Percentiles rank a stretch among this genome's conserved stretches.
Conservation (phyloP, 805 yeast genomes). For the Metschnikowia amazonensis region DNA sequence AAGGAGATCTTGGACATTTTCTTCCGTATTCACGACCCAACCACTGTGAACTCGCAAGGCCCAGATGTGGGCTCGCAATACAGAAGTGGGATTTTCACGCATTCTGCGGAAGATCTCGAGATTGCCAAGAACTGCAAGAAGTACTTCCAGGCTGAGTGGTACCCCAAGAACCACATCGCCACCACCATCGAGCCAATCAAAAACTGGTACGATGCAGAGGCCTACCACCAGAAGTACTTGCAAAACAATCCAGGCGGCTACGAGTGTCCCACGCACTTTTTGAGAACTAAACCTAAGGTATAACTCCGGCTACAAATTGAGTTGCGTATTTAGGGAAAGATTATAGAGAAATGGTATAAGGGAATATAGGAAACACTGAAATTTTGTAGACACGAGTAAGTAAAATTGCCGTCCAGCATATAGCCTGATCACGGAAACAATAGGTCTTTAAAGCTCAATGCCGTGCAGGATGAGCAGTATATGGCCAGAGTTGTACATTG, state of each 20-base stretch:
- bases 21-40: conserved; percentile 93
- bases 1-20: conserved; percentile 74
- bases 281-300: conserved; percentile 58
- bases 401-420: not conserved
- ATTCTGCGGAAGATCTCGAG: conserved; percentile 46
- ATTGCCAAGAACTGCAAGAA: conserved; percentile 46
- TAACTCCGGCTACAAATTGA: conserved; percentile 9
- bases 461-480: not conserved
- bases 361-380: not conserved
- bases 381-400: not conserved
- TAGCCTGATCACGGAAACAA: too few relatives aligned
- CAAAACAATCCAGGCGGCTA: conserved; percentile 80
- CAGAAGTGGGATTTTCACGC: conserved; percentile 75
- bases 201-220: conserved; percentile 90
- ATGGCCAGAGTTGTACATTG: too few relatives aligned
- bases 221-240: conserved; percentile 83
- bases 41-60: conserved; percentile 79
- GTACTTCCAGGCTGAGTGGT: conserved; percentile 69
- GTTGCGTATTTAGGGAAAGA: not conserved
- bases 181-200: conserved; percentile 67
- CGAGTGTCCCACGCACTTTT: conserved; percentile 84
- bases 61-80: conserved; percentile 88
- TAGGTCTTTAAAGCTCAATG: not conserved
- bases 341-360: conserved; percentile 4
- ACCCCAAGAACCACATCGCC: conserved; percentile 61